Evolutionary conservation across 306 rosid species (phyloP).

Genomic region (Lagenaria siceraria): DNA sequence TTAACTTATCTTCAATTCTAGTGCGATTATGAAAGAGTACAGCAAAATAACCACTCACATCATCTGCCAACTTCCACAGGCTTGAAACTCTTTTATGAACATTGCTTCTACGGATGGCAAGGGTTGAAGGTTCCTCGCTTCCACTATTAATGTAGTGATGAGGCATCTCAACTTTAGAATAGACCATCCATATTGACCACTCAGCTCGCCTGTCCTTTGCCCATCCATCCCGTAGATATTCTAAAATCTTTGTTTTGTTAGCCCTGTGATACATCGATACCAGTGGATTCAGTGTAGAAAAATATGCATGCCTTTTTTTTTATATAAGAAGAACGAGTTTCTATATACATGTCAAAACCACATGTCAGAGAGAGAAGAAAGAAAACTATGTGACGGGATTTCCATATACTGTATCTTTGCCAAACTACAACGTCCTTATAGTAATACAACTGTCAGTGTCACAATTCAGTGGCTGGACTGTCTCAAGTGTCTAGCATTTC

Average conservation of each 20-base stretch:
- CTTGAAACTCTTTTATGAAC: slow-evolving; percentile 46
- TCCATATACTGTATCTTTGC: background rate
- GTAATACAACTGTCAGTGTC: background rate
- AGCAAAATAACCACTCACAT: slow-evolving; percentile 39
- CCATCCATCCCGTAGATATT: slow-evolving; percentile 55
- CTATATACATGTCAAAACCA: background rate
- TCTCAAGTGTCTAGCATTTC: background rate
- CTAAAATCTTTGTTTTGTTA: slow-evolving; percentile 52
- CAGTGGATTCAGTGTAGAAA: slow-evolving; percentile 6
- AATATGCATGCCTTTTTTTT: too few species aligned
- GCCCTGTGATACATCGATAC: slow-evolving; percentile 35
- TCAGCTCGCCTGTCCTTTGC: slow-evolving; percentile 71
- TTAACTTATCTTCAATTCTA: background rate
- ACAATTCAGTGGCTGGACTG: background rate
- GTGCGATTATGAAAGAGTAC: background rate
- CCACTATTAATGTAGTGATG: slow-evolving; percentile 56
- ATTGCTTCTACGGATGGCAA: slow-evolving; percentile 33
- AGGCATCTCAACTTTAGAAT: slow-evolving; percentile 93
- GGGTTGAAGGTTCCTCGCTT: slow-evolving; percentile 37
- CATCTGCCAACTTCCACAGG: slow-evolving; percentile 62
- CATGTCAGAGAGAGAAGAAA: background rate
- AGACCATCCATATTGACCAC: slow-evolving; percentile 97
- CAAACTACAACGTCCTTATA: background rate
- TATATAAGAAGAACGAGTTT: too few species aligned
- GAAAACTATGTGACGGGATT: background rate